Evolutionary conservation across 2,329 filamentous ascomycete genomes (phyloP).

Genomic region (Cladosporium velox): DNA sequence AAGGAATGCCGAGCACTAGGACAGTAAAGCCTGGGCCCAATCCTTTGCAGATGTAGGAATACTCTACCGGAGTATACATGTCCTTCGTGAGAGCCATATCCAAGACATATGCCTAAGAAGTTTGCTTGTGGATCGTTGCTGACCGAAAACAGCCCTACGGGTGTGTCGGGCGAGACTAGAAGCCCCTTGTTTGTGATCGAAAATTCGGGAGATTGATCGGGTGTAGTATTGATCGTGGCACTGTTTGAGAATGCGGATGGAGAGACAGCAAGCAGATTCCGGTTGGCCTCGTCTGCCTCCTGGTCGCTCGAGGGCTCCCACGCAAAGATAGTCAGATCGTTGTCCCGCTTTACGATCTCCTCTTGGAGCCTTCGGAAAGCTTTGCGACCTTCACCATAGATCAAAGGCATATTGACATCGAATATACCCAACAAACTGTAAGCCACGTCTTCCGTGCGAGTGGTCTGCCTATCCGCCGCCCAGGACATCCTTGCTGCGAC

Average conservation of each 20-base stretch:
- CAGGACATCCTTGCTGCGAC: constrained; percentile 26
- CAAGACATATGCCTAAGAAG: not conserved
- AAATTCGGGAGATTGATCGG: not conserved
- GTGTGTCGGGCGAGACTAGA: not conserved
- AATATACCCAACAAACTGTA: constrained; percentile 52
- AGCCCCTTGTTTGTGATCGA: not conserved
- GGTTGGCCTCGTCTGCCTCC: not conserved
- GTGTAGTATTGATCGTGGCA: not conserved
- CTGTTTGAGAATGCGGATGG: not conserved
- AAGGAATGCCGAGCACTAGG: not conserved
- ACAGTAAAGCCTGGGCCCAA: not conserved
- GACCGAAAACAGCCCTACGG: not conserved
- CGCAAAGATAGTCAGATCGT: constrained; percentile 27
- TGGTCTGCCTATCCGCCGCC: constrained; percentile 22
- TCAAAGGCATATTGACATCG: constrained; percentile 45
- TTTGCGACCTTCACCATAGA: constrained; percentile 43
- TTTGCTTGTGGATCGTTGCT: not conserved
- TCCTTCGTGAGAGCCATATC: not conserved
- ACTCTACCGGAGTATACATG: not conserved
- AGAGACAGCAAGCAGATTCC: not conserved
- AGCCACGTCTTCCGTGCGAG: constrained; percentile 43
- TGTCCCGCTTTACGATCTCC: constrained; percentile 23
- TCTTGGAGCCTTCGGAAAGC: constrained; percentile 29
- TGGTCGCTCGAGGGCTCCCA: constrained; percentile 21
- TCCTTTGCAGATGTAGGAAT: not conserved